phyloP scores from a whole-genome alignment of 805 yeast species.

The Monosporozyma unispora region DNA sequence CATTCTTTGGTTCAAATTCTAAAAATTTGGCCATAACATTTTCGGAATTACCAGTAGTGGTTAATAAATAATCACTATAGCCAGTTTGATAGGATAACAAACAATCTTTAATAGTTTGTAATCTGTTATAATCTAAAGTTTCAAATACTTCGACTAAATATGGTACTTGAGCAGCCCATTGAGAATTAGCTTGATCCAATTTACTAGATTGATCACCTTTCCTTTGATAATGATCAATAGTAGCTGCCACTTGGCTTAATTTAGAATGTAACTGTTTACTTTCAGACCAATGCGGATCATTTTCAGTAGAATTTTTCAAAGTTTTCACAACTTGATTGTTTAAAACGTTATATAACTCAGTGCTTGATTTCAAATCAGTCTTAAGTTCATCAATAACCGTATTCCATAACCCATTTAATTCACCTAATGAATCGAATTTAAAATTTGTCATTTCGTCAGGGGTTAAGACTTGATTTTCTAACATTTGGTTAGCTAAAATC shows the following conservation, averaged over 20 bases:
- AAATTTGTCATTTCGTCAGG: constrained; percentile 40
- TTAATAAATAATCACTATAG: constrained; percentile 43
- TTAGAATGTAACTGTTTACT: constrained; percentile 39
- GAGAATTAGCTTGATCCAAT: constrained; percentile 38
- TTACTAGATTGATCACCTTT: constrained; percentile 34
- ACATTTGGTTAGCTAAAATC: constrained; percentile 27
- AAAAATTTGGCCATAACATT: constrained; percentile 55
- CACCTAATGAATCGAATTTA: constrained; percentile 41
- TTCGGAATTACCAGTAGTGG: constrained; percentile 45
- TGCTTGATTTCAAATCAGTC: constrained; percentile 43
- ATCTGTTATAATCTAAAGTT: constrained; percentile 55
- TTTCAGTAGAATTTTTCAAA: constrained; percentile 43
- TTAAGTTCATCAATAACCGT: constrained; percentile 34
- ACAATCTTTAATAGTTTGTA: constrained; percentile 53
- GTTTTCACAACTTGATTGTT: constrained; percentile 49
- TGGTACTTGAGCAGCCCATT: constrained; percentile 77
- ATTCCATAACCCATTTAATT: constrained; percentile 37
- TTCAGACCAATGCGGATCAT: constrained; percentile 47
- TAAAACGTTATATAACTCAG: constrained; percentile 38
- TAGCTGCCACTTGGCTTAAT: constrained; percentile 36
- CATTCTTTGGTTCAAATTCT: constrained; percentile 52
- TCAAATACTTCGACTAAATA: constrained; percentile 68
- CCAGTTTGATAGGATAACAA: constrained; percentile 59
- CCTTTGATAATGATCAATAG: constrained; percentile 34
- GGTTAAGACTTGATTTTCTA: constrained; percentile 35